These are phyloP conservation scores for Populus euphratica DNA, from an alignment of 345 rosid species.

Conservation along the genomic window DNA sequence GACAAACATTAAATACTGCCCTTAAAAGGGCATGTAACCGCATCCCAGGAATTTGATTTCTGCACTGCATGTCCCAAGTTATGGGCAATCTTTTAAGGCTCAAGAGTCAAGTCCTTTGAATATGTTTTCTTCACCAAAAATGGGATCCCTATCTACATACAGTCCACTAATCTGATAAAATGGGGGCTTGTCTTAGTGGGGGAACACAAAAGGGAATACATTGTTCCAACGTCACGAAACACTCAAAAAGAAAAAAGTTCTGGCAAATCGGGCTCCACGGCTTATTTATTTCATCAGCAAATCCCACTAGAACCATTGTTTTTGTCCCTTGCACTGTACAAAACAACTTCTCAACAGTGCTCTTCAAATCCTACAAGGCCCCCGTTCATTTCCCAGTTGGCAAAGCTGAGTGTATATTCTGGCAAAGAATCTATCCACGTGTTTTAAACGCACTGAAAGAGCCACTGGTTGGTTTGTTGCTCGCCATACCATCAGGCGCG, in stretches of 20 bases:
- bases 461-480: neutral
- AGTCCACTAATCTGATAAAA: neutral
- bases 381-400: conserved; percentile 1
- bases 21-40: neutral
- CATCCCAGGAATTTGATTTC: neutral
- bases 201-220: conserved; percentile 6
- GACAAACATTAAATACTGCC: neutral
- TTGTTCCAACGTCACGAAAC: conserved; percentile 24
- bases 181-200: neutral
- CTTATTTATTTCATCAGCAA: neutral
- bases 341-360: conserved; percentile 19
- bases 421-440: conserved; percentile 28
- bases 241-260: neutral
- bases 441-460: conserved; percentile 5
- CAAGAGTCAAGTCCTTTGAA: neutral
- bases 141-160: too few species aligned
- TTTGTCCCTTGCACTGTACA: conserved; percentile 13
- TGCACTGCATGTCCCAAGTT: neutral
- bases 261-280: conserved; percentile 2
- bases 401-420: neutral
- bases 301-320: conserved; percentile 22
- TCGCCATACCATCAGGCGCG: neutral
- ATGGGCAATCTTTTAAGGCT: neutral
- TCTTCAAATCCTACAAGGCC: neutral
- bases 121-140: neutral